A percentile compares a stretch with the other conserved stretches of the same genome.
These are phyloP conservation scores for Serendipita sp. DNA, from an alignment of 768 basidiomycete genomes.

Conservation along the genomic window DNA sequence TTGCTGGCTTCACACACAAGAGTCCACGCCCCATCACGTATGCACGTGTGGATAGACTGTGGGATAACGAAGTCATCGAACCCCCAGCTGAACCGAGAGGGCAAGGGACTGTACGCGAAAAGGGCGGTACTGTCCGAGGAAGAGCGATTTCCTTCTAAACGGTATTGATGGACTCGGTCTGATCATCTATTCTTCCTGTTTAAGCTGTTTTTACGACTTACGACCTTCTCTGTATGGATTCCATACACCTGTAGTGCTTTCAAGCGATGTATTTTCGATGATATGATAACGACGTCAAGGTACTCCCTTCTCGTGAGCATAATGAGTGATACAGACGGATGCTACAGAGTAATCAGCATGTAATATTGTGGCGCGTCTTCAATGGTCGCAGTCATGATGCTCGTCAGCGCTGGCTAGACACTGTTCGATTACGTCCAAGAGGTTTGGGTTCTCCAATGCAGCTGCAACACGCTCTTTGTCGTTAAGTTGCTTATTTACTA, in stretches of 20 bases:
- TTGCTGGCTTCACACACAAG: constrained; percentile 84
- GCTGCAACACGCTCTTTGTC: constrained; percentile 98
- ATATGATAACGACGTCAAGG: too few relatives aligned
- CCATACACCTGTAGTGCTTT: too few relatives aligned
- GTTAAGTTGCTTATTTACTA: constrained; percentile 97
- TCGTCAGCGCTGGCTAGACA: constrained; percentile 35
- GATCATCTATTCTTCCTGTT: too few relatives aligned
- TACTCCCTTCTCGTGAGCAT: too few relatives aligned
- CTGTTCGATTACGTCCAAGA: constrained; percentile 77
- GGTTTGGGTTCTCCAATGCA: constrained; percentile 78
- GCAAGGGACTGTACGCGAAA: constrained; percentile 45
- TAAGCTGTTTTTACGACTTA: too few relatives aligned
- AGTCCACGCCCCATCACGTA: constrained; percentile 68
- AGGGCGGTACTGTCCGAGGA: constrained; percentile 47
- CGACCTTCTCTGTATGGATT: too few relatives aligned
- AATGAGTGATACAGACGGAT: too few relatives aligned
- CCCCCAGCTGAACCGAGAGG: constrained; percentile 38
- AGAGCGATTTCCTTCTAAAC: constrained; percentile 70
- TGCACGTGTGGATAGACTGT: constrained; percentile 55
- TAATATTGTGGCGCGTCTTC: background rate
- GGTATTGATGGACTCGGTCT: background rate
- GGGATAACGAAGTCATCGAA: constrained; percentile 32
- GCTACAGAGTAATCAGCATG: too few relatives aligned
- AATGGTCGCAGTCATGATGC: constrained; percentile 6
- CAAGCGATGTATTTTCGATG: too few relatives aligned